Percentiles rank a stretch among this genome's conserved stretches.
These are phyloP conservation scores for Ustilago shanxiensis DNA, from an alignment of 1,284 basidiomycete species.

Conservation along the genomic window DNA sequence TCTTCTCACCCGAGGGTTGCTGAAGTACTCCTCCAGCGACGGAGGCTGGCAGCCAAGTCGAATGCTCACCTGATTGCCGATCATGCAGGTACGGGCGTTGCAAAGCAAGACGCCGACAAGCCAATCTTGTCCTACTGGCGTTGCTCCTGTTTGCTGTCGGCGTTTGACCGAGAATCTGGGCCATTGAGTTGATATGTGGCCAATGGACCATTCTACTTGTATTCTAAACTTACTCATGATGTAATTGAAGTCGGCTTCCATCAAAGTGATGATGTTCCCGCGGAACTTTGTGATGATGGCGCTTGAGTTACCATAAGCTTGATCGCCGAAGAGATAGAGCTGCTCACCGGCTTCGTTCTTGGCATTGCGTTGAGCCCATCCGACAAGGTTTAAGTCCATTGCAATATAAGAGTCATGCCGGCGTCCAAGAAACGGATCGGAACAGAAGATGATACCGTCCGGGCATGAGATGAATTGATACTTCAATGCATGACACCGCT, in stretches of 20 bases:
- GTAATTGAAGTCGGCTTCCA: background rate
- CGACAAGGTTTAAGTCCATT: background rate
- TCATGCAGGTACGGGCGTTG: too few relatives aligned
- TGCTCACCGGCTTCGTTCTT: background rate
- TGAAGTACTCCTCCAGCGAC: too few relatives aligned
- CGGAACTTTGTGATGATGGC: background rate
- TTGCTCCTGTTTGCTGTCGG: too few relatives aligned
- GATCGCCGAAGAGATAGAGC: background rate
- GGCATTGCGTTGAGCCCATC: background rate
- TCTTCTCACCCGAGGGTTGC: too few relatives aligned
- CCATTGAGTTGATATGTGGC: background rate
- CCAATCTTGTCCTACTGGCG: too few relatives aligned
- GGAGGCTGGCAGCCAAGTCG: too few relatives aligned
- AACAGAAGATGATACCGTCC: constrained; percentile 16
- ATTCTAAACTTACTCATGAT: constrained; percentile 6
- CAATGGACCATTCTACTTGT: constrained; percentile 4
- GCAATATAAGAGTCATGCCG: background rate
- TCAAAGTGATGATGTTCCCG: background rate
- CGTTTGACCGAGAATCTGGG: too few relatives aligned
- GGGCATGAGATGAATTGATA: constrained; percentile 10
- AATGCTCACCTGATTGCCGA: too few relatives aligned
- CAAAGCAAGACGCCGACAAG: too few relatives aligned
- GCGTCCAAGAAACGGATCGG: background rate
- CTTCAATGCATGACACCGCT: constrained; percentile 14
- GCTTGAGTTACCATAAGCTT: background rate